These are phyloP conservation scores for Ustilago hordei DNA, from an alignment of 1,284 basidiomycete genomes.

Conservation along the genomic window DNA sequence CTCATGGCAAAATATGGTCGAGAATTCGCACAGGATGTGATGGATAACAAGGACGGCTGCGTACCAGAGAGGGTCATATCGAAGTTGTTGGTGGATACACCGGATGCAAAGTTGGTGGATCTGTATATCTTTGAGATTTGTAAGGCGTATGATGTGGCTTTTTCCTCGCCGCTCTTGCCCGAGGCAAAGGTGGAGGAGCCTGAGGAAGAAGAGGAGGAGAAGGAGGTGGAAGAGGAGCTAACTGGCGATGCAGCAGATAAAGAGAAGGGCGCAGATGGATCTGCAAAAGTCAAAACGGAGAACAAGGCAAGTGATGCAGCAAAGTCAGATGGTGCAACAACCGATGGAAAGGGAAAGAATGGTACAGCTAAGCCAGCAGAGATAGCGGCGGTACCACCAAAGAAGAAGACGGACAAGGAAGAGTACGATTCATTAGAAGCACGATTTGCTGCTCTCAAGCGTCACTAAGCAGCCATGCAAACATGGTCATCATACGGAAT, in stretches of 20 bases:
- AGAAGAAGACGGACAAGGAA: constrained; percentile 36
- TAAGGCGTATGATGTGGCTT: constrained; percentile 59
- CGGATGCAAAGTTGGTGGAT: constrained; percentile 81
- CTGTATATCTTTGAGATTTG: constrained; percentile 68
- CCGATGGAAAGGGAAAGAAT: constrained; percentile 18
- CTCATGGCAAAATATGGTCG: constrained; percentile 93
- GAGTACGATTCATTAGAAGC: constrained; percentile 48
- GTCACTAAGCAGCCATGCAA: constrained; percentile 5
- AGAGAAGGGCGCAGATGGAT: background rate
- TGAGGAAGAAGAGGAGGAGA: constrained; percentile 1
- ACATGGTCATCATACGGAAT: background rate
- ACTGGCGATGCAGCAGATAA: background rate
- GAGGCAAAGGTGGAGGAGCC: constrained; percentile 30
- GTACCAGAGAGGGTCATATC: constrained; percentile 82
- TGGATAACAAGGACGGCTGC: constrained; percentile 84
- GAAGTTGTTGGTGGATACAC: constrained; percentile 80
- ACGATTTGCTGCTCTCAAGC: constrained; percentile 55
- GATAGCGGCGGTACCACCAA: constrained; percentile 21
- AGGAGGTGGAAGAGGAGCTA: constrained; percentile 6
- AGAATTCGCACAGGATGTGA: constrained; percentile 81
- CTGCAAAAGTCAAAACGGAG: background rate
- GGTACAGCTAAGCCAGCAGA: constrained; percentile 9
- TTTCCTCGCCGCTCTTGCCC: constrained; percentile 42
- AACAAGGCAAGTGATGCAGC: constrained; percentile 13
- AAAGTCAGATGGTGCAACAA: constrained; percentile 19